Base-by-base conservation (phyloP, 2,329 filamentous ascomycete species). In the Penicillium sp. region DNA sequence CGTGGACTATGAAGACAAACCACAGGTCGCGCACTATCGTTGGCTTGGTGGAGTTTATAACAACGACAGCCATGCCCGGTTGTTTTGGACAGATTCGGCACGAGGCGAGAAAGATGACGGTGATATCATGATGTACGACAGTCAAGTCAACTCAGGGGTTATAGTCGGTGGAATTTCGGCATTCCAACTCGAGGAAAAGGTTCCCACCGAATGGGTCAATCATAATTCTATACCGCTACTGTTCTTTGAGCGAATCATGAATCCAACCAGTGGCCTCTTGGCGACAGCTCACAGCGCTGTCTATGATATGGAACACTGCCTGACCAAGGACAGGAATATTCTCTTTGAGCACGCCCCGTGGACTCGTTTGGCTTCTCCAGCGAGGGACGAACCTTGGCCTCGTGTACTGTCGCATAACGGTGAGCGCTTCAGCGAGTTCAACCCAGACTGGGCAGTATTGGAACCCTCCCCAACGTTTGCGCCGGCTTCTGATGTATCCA, bases 31-130 rank as follows among this genome's bases (percentile, higher is more conserved):
- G 7, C 53, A 51, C 1, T 75, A 75, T 52, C 67, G 70, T 32
- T 75, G 72, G 72, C 54, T 75, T 13, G 73, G 73, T 0, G 72
- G 72, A 1, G 66, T 74, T 13, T 75, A 75, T 50, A 56, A 53
- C 3, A 32, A 61, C 4, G 36, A 61, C 1, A 19, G 26, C 0
- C 59, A 63, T 18, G 64, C 63, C 19, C 65, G 66, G 4, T 59
- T 74, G 7, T 70, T 62, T 46, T 74, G 71, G 71, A 65, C 52
- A 4, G 68, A 73, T 38, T 45, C 56, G 4, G 50, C 67, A 30
- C 61, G 65, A 9, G 67, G 68, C 4, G 70, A 71, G 51, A 10
- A 16, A 5, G 59, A 64, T 6, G 36, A 35, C 3, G 59, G 60
- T 5, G 47, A 56, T 9, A 40, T 72, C 8, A 59, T 62, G 14